Evolutionary conservation across 306 rosid species (phyloP).

Genomic region (Fragaria vesca): DNA sequence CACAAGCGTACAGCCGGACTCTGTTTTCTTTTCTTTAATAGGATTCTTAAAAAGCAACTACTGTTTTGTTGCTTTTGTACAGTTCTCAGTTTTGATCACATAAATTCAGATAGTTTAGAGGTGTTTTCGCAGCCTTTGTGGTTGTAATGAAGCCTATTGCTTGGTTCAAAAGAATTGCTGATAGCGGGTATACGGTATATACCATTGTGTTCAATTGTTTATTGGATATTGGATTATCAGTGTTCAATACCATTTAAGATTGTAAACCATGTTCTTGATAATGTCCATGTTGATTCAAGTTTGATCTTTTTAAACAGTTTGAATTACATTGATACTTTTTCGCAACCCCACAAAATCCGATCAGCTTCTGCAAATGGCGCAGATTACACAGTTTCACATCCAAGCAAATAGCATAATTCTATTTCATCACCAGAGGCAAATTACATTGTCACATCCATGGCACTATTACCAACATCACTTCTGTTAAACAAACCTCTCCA

Average conservation of each 20-base stretch:
- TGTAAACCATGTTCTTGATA: not conserved
- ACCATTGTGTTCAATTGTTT: not conserved
- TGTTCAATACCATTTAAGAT: not conserved
- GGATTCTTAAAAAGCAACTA: not conserved
- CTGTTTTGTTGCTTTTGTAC: not conserved
- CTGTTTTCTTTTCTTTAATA: too few relatives aligned
- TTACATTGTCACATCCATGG: slow-evolving; percentile 7
- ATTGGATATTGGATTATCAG: not conserved
- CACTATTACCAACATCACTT: not conserved
- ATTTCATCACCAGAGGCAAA: not conserved
- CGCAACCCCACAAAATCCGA: not conserved
- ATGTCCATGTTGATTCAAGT: not conserved
- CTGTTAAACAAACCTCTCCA: slow-evolving; percentile 27
- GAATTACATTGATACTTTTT: not conserved
- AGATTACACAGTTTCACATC: not conserved
- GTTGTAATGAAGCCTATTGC: not conserved
- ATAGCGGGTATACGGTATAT: not conserved
- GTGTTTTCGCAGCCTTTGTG: not conserved
- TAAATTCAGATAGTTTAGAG: not conserved
- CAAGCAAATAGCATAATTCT: not conserved
- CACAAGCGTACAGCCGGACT: not conserved
- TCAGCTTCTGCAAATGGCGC: not conserved
- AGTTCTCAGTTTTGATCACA: not conserved
- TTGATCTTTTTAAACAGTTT: not conserved
- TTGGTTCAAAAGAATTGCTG: not conserved